These are phyloP conservation scores for Neurospora discreta DNA, from an alignment of 495 filamentous ascomycete genomes.

Conservation along the genomic window DNA sequence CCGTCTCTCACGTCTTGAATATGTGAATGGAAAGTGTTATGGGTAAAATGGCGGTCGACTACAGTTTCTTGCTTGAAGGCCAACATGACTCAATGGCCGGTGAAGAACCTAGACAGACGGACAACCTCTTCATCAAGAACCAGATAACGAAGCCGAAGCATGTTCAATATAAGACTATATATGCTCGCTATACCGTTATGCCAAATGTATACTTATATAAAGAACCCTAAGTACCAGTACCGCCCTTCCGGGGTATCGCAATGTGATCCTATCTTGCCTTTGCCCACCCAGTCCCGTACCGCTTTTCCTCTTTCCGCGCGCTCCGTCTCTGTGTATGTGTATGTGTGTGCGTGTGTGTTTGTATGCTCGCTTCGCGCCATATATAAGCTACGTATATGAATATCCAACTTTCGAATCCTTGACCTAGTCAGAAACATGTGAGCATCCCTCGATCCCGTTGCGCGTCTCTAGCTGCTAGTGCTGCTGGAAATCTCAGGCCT, in stretches of 20 bases:
- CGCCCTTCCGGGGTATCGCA: background rate
- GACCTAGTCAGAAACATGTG: background rate
- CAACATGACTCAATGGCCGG: background rate
- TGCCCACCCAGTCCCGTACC: background rate
- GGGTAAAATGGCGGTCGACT: background rate
- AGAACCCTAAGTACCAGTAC: background rate
- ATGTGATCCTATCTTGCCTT: background rate
- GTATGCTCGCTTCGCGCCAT: background rate
- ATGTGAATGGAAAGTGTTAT: background rate
- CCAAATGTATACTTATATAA: background rate
- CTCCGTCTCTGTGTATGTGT: background rate
- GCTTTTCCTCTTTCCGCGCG: background rate
- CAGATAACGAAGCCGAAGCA: background rate
- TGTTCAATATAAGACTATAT: background rate
- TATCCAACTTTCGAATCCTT: background rate
- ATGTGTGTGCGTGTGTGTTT: background rate
- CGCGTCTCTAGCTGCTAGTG: background rate
- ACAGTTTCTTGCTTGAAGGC: background rate
- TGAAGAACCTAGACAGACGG: background rate
- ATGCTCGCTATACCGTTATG: background rate
- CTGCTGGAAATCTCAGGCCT: background rate
- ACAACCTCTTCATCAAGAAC: too few relatives aligned
- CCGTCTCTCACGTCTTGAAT: background rate
- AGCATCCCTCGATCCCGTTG: background rate
- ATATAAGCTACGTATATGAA: background rate